Evolutionary conservation across 75 land plant species (phyloP), one percentile per base, ranked within the genome.

Genomic region (Cryptomeria japonica): DNA sequence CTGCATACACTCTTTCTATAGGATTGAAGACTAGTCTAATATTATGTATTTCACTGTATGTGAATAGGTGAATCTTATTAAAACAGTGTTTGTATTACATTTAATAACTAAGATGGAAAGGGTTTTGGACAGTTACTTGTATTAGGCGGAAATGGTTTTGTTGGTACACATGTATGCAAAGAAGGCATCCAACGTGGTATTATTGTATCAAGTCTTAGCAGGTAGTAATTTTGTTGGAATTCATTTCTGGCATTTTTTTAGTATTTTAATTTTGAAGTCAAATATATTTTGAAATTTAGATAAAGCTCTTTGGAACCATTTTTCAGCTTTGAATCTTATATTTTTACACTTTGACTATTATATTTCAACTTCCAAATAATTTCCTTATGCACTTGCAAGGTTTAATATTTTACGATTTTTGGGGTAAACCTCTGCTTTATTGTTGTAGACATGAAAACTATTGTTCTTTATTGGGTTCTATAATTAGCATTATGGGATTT

Each of bases 91-190:
- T 86, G 22, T 41, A 37, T 51, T 51, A 13, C 14, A 13, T 13
- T 51, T 55, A 42, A 34, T 53, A 36, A 34, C 75, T 85, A 32
- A 25, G 37, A 88, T 85, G n/a, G 73, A 18, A 13, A 34, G 88
- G 68, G 58, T 88, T 78, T 86, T 34, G n/a, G 88, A 68, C 90
- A 97, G 99, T 64, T 97, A 70, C 94, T 97, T 87, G 98, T 97
- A 31, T 88, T 97, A 87, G 99, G 99, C 28, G 98, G 99, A 38
- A 97, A 93, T 93, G 99, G 99, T 13, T 97, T 96, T 94, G 99
- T 97, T 83, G 99, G 99, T 34, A 91, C 98, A 18, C 98, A 96
- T 91, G 87, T 97, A 5, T 96, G 98, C 90, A 93, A 92, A 86
- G 99, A 96, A 90, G 99, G 97, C 72, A 42, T 97, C n/a, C 80